These are phyloP conservation scores for Candida nonsorbophila DNA, from an alignment of 805 yeast genomes.

Conservation along the genomic window DNA sequence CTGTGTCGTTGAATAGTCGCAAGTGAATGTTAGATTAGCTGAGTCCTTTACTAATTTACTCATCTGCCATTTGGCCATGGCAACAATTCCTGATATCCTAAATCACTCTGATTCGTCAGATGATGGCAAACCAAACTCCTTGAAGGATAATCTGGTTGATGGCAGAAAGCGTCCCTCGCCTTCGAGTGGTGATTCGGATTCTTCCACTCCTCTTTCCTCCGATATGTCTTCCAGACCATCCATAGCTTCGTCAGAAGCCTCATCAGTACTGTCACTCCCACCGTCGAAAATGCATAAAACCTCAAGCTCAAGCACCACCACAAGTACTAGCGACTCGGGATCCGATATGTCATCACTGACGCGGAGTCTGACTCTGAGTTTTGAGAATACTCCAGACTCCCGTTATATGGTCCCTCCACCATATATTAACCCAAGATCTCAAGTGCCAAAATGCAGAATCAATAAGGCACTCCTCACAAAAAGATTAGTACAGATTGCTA, in stretches of 20 bases:
- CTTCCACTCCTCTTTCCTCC: background rate
- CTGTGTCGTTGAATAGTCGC: too few relatives aligned
- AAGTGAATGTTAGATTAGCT: too few relatives aligned
- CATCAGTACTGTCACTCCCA: conserved; percentile 1
- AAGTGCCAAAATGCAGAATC: conserved; percentile 7
- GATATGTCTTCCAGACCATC: conserved; percentile 2
- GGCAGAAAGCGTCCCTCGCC: background rate
- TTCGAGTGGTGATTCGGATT: background rate
- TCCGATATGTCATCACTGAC: too few relatives aligned
- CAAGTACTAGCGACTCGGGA: too few relatives aligned
- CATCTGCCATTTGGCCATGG: too few relatives aligned
- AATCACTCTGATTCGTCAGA: too few relatives aligned
- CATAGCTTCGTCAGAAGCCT: conserved; percentile 3
- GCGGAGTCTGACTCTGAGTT: too few relatives aligned
- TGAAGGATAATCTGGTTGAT: too few relatives aligned
- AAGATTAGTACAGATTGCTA: conserved; percentile 23
- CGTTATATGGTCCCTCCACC: background rate
- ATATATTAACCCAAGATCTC: background rate
- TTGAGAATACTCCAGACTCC: too few relatives aligned
- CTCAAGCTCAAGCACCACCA: conserved; percentile 1
- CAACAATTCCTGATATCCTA: conserved; percentile 3
- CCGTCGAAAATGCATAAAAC: background rate
- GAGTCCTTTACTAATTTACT: too few relatives aligned
- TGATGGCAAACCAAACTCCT: too few relatives aligned
- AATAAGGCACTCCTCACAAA: conserved; percentile 8